Evolutionary conservation across 768 basidiomycete genomes (phyloP).

Genomic region (Udeniomyces megalosporus): DNA sequence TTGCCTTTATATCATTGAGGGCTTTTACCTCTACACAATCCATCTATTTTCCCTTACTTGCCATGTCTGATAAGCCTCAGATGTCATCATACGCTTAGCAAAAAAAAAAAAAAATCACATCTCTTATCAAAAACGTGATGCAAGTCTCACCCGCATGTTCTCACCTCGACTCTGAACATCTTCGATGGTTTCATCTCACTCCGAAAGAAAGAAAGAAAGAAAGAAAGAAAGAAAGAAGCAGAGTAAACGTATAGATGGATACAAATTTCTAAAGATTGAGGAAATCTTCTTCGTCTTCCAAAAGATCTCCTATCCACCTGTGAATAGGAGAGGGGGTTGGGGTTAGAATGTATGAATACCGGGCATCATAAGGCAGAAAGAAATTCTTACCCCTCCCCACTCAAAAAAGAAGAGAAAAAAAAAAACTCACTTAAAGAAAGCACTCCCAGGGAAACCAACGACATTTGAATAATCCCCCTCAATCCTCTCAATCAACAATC

Average conservation of each 20-base stretch:
- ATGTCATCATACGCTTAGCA: too few relatives aligned
- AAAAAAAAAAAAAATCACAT: too few relatives aligned
- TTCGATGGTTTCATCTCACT: neutral
- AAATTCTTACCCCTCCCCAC: neutral
- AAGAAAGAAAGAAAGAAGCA: neutral
- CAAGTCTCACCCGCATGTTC: too few relatives aligned
- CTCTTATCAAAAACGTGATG: too few relatives aligned
- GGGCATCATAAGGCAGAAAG: neutral
- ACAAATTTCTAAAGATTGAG: too few relatives aligned
- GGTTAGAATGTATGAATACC: neutral
- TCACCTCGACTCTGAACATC: neutral
- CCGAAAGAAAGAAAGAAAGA: neutral
- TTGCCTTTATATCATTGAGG: too few relatives aligned
- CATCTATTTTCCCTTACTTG: too few relatives aligned
- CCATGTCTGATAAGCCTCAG: too few relatives aligned
- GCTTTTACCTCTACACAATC: too few relatives aligned
- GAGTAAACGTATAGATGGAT: too few relatives aligned
- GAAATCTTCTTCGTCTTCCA: slow-evolving; percentile 14
- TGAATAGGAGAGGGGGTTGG: neutral
- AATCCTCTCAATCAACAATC: slow-evolving; percentile 61
- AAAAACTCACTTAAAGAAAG: slow-evolving; percentile 8
- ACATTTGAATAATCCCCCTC: slow-evolving; percentile 78
- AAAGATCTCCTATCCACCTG: slow-evolving; percentile 13
- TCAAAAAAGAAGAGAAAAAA: neutral
- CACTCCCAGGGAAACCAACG: slow-evolving; percentile 8